These are phyloP conservation scores for Lactifluus echinatus DNA, from an alignment of 768 basidiomycete species.

Conservation along the genomic window DNA sequence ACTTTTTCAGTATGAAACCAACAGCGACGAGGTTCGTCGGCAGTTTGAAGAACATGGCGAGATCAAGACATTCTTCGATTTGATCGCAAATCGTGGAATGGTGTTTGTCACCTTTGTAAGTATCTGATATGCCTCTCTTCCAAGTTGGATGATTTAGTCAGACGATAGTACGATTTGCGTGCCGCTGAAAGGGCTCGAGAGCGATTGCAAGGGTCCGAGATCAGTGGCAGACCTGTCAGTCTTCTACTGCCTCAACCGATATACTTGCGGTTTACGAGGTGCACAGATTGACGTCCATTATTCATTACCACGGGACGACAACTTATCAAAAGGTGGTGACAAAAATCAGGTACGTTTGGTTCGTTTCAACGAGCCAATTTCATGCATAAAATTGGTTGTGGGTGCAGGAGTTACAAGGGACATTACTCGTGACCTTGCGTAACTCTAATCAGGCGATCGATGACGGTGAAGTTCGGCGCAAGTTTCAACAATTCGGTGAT, in stretches of 20 bases:
- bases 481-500: conserved; percentile 86
- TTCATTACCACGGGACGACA: conserved; percentile 83
- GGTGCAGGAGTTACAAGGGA: conserved; percentile 68
- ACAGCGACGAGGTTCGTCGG: conserved; percentile 72
- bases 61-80: conserved; percentile 95
- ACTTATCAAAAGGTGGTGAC: conserved; percentile 49
- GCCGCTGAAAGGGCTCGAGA: conserved; percentile 91
- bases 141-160: background rate
- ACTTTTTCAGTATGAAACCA: conserved; percentile 70
- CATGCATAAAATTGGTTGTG: background rate
- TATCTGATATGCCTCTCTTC: conserved; percentile 19
- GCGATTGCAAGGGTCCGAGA: conserved; percentile 79
- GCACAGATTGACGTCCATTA: conserved; percentile 96
- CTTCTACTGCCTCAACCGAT: background rate
- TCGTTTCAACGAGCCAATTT: background rate
- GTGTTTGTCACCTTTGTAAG: conserved; percentile 98
- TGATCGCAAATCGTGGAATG: conserved; percentile 94
- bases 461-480: conserved; percentile 76
- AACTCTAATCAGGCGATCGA: conserved; percentile 66
- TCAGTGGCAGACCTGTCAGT: conserved; percentile 83
- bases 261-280: conserved; percentile 9
- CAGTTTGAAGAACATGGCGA: conserved; percentile 91
- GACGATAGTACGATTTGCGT: conserved; percentile 74
- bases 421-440: conserved; percentile 67
- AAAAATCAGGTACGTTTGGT: conserved; percentile 64